Percentiles rank a stretch among this genome's conserved stretches.
Evolutionary conservation across 2,329 filamentous ascomycete species (phyloP).

Genomic region (Penicillium sp.): DNA sequence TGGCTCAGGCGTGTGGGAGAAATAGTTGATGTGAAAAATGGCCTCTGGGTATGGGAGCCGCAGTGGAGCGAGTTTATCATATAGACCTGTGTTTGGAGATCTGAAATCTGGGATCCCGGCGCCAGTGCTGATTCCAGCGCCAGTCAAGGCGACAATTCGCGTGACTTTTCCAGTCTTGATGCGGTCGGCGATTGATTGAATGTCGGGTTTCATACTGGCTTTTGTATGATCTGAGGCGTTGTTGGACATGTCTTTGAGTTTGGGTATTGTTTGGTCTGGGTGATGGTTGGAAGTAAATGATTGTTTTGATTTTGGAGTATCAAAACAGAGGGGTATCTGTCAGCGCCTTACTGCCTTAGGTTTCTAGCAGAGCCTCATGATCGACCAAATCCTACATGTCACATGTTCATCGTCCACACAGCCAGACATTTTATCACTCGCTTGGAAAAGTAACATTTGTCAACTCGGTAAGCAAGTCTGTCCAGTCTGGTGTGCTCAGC

Average conservation of each 20-base stretch:
- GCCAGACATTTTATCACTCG: conserved; percentile 7
- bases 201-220: neutral
- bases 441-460: conserved; percentile 23
- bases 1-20: conserved; percentile 71
- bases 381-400: neutral
- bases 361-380: neutral
- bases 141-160: conserved; percentile 45
- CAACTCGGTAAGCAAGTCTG: conserved; percentile 31
- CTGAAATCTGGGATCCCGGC: conserved; percentile 79
- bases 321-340: neutral
- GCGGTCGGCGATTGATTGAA: conserved; percentile 13
- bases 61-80: conserved; percentile 76
- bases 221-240: neutral
- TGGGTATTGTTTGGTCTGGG: neutral
- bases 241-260: neutral
- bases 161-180: conserved; percentile 18
- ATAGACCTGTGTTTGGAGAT: conserved; percentile 80
- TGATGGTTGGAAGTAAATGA: neutral
- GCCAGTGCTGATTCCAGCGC: conserved; percentile 67
- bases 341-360: neutral
- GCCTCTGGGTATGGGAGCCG: conserved; percentile 80
- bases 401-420: neutral
- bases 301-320: neutral
- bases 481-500: conserved; percentile 32
- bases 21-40: conserved; percentile 83